Percentiles rank a stretch among this genome's conserved stretches.
These are phyloP conservation scores for Pseudoneurospora amorphoporcata DNA, from an alignment of 495 filamentous ascomycete species.

Conservation along the genomic window DNA sequence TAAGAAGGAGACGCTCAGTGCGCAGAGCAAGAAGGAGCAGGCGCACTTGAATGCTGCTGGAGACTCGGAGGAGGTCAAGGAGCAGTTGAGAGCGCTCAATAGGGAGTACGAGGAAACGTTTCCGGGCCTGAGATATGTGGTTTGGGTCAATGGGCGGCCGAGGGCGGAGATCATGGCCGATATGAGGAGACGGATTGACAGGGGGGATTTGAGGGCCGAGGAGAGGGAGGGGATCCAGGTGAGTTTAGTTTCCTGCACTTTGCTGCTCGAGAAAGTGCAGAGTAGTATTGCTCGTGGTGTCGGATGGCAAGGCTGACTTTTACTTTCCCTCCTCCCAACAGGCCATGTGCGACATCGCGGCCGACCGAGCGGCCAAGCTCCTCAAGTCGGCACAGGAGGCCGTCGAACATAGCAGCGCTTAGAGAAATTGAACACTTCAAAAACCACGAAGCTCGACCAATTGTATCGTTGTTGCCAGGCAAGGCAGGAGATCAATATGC, in stretches of 20 bases:
- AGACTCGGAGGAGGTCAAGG: constrained; percentile 34
- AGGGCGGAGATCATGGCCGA: constrained; percentile 70
- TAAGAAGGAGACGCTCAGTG: constrained; percentile 49
- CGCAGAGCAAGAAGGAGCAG: constrained; percentile 70
- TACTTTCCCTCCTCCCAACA: constrained; percentile 2
- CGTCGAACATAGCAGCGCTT: neutral
- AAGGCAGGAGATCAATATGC: neutral
- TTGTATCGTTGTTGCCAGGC: neutral
- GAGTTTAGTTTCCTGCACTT: constrained; percentile 9
- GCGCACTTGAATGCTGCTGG: constrained; percentile 46
- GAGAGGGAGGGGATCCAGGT: constrained; percentile 70
- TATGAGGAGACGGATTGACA: constrained; percentile 67
- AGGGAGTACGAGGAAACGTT: constrained; percentile 71
- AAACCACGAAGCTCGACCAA: neutral
- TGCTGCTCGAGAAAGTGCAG: neutral
- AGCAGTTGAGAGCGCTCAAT: constrained; percentile 57
- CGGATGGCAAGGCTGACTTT: neutral
- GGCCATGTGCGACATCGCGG: constrained; percentile 44
- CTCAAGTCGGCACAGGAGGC: constrained; percentile 16
- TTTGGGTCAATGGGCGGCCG: constrained; percentile 80
- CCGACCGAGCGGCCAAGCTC: constrained; percentile 34
- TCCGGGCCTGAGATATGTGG: constrained; percentile 80
- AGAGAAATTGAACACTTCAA: neutral
- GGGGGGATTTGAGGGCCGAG: constrained; percentile 56
- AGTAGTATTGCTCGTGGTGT: no score